Conservation (phyloP, 352 stramenopile genomes). For the Globisporangium ultimum region DNA sequence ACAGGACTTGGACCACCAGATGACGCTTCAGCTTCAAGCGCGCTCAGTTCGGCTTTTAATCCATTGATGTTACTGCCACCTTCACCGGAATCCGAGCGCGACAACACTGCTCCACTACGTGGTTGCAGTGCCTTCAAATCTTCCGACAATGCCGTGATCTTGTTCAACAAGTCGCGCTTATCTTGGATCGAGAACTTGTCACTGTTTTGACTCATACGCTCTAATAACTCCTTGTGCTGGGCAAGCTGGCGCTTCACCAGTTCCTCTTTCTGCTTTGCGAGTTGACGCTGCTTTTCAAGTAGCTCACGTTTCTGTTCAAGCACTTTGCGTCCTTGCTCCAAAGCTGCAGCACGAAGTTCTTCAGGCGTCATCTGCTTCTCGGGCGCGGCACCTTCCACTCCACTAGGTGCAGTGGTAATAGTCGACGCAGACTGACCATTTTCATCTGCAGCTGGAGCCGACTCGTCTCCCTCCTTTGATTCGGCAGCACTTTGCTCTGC, state of each 20-base stretch:
- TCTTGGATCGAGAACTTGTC: slow-evolving; percentile 62
- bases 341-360: slow-evolving; percentile 61
- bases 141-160: slow-evolving; percentile 72
- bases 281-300: slow-evolving; percentile 75
- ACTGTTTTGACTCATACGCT: slow-evolving; percentile 79
- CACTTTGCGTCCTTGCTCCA: slow-evolving; percentile 79
- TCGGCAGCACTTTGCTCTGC: slow-evolving; percentile 33
- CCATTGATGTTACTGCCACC: slow-evolving; percentile 35
- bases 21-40: slow-evolving; percentile 55
- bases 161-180: slow-evolving; percentile 78
- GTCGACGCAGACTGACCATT: not conserved
- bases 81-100: slow-evolving; percentile 6
- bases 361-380: slow-evolving; percentile 72
- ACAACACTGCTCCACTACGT: slow-evolving; percentile 8
- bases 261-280: slow-evolving; percentile 84
- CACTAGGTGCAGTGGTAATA: slow-evolving; percentile 2
- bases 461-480: slow-evolving; percentile 30
- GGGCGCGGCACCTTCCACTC: slow-evolving; percentile 21
- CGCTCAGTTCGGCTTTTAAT: slow-evolving; percentile 64
- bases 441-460: slow-evolving; percentile 2
- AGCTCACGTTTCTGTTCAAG: slow-evolving; percentile 86
- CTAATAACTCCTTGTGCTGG: slow-evolving; percentile 79
- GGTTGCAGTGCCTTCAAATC: slow-evolving; percentile 65
- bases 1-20: slow-evolving; percentile 8
- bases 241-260: slow-evolving; percentile 77